Percentiles rank a stretch among this genome's conserved stretches.
phyloP scores from a whole-genome alignment of 1,284 basidiomycete species.

The Cerrena zonata region DNA sequence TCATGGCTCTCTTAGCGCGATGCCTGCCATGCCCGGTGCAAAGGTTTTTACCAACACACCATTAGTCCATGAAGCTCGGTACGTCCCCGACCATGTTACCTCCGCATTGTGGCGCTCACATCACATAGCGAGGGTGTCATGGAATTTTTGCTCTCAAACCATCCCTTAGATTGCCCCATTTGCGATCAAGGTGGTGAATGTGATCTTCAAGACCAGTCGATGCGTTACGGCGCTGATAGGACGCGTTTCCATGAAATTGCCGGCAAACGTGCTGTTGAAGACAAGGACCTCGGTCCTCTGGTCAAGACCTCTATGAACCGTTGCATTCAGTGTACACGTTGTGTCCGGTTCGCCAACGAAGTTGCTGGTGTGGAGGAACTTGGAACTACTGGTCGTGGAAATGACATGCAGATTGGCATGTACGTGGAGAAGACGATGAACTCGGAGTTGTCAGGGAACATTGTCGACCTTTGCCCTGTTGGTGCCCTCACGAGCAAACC shows the following conservation, averaged over 20 bases:
- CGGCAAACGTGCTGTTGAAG: conserved; percentile 96
- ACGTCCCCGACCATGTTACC: conserved; percentile 17
- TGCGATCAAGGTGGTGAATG: conserved; percentile 99
- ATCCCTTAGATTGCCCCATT: conserved; percentile 96
- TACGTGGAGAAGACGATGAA: conserved; percentile 98
- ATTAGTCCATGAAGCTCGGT: conserved; percentile 91
- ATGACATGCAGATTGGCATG: conserved; percentile 97
- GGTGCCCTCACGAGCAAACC: conserved; percentile 98
- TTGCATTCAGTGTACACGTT: conserved; percentile 99
- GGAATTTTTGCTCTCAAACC: conserved; percentile 97
- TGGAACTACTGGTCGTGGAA: conserved; percentile 94
- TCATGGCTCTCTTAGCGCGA: conserved; percentile 57
- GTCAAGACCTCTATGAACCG: conserved; percentile 99
- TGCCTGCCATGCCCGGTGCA: conserved; percentile 95
- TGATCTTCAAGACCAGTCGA: conserved; percentile 98
- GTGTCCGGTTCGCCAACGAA: conserved; percentile 98
- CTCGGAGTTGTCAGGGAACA: conserved; percentile 95
- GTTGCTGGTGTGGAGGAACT: conserved; percentile 97
- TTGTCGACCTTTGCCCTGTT: conserved; percentile 95
- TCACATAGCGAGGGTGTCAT: conserved; percentile 84
- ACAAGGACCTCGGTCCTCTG: conserved; percentile 96
- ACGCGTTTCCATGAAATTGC: conserved; percentile 96
- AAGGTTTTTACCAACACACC: conserved; percentile 96
- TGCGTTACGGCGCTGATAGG: conserved; percentile 97
- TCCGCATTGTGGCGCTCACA: conserved; percentile 11